phyloP scores from a whole-genome alignment of 2,329 filamentous ascomycete species.

The Fusarium penzigii region DNA sequence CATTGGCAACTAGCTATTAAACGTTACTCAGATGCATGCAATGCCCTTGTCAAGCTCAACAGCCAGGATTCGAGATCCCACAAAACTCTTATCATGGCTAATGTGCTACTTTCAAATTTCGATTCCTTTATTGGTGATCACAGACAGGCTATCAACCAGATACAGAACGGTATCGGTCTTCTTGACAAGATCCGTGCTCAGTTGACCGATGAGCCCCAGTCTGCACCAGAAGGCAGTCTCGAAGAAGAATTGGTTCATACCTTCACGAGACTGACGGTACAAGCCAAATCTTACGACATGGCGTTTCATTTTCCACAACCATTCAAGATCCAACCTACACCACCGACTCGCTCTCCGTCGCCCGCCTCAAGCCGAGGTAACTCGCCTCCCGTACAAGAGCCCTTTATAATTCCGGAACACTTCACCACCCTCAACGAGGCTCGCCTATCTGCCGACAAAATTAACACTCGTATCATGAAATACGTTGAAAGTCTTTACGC shows the following conservation, averaged over 20 bases:
- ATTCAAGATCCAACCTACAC: constrained; percentile 52
- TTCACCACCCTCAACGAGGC: constrained; percentile 57
- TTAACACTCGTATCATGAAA: constrained; percentile 57
- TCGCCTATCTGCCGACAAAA: constrained; percentile 55
- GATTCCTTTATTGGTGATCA: constrained; percentile 68
- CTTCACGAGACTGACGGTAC: constrained; percentile 64
- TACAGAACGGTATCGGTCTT: constrained; percentile 58
- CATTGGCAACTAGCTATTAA: constrained; percentile 63
- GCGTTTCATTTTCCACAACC: constrained; percentile 67
- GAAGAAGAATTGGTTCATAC: constrained; percentile 63
- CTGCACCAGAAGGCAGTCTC: constrained; percentile 46
- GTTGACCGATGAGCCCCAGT: constrained; percentile 31
- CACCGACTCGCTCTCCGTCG: constrained; percentile 37
- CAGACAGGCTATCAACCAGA: constrained; percentile 60
- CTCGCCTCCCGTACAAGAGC: constrained; percentile 39
- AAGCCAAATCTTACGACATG: constrained; percentile 69
- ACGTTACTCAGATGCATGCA: constrained; percentile 59
- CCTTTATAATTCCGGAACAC: constrained; percentile 26
- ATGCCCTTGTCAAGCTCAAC: constrained; percentile 47
- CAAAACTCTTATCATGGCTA: constrained; percentile 62
- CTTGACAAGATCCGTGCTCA: constrained; percentile 54
- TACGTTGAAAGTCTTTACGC: constrained; percentile 58
- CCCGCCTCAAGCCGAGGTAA: constrained; percentile 43
- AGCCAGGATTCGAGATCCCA: constrained; percentile 47
- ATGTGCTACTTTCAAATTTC: constrained; percentile 66